Evolutionary conservation across 176 grass and related monocot genomes (phyloP).

Genomic region (Chrysopogon serrulatus): DNA sequence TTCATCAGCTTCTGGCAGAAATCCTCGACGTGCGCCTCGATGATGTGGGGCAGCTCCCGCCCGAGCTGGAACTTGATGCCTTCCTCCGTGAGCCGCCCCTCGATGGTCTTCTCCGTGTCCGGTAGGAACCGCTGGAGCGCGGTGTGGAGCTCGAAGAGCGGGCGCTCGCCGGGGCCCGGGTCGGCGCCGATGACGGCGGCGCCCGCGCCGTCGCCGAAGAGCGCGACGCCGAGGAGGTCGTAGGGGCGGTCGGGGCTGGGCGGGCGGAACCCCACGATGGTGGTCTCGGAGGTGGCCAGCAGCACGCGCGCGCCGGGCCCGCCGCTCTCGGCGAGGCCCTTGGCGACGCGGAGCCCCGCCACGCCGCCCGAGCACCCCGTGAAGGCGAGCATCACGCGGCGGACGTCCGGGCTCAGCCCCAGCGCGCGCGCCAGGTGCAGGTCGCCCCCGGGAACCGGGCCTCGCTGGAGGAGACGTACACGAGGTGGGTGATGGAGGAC

Average conservation of each 20-base stretch:
- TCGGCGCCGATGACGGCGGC: slow-evolving; percentile 56
- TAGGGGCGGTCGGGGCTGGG: slow-evolving; percentile 63
- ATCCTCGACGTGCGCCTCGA: slow-evolving; percentile 61
- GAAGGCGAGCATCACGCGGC: slow-evolving; percentile 79
- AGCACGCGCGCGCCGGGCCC: slow-evolving; percentile 39
- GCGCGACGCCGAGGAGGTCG: slow-evolving; percentile 78
- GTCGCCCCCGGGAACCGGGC: slow-evolving; percentile 64
- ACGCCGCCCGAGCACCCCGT: slow-evolving; percentile 76
- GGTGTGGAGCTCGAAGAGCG: slow-evolving; percentile 64
- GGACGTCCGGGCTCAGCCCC: slow-evolving; percentile 58
- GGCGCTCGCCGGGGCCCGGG: slow-evolving; percentile 20
- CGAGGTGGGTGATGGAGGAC: slow-evolving; percentile 61
- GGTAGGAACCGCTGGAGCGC: slow-evolving; percentile 62
- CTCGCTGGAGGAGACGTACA: slow-evolving; percentile 77
- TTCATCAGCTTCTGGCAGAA: slow-evolving; percentile 70
- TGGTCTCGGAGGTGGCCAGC: slow-evolving; percentile 79
- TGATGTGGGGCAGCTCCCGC: slow-evolving; percentile 71
- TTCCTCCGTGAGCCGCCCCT: slow-evolving; percentile 66
- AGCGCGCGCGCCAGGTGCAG: slow-evolving; percentile 68
- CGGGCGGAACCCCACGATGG: slow-evolving; percentile 68
- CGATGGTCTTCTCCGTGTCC: slow-evolving; percentile 63
- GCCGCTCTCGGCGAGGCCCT: slow-evolving; percentile 68
- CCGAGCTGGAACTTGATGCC: slow-evolving; percentile 83
- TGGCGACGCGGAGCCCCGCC: slow-evolving; percentile 70
- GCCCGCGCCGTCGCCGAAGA: slow-evolving; percentile 76